These are phyloP conservation scores for Aspergillus viridinutans DNA, from an alignment of 2,329 filamentous ascomycete genomes.

Conservation along the genomic window DNA sequence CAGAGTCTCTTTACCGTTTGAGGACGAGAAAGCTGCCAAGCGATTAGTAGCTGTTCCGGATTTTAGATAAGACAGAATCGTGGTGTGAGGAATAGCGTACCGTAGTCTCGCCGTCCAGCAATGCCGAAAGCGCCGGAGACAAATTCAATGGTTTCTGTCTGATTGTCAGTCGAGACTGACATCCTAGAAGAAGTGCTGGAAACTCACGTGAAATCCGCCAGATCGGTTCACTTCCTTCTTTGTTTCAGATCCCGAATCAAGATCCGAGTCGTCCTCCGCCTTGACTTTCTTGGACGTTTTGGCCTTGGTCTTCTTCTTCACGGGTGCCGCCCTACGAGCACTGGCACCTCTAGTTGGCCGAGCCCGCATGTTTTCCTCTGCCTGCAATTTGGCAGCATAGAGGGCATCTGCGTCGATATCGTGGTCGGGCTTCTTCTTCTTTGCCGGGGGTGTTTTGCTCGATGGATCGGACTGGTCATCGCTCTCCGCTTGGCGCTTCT, in stretches of 20 bases:
- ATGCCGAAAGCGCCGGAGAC: conserved; percentile 41
- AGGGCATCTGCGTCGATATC: conserved; percentile 77
- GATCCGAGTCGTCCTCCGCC: conserved; percentile 74
- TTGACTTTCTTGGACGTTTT: conserved; percentile 66
- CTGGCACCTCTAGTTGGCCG: conserved; percentile 73
- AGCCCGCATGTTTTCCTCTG: conserved; percentile 77
- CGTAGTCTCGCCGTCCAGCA: conserved; percentile 42
- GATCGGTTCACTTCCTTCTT: conserved; percentile 68
- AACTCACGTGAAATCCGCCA: conserved; percentile 77
- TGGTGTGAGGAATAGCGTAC: conserved; percentile 26
- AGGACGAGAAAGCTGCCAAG: conserved; percentile 72
- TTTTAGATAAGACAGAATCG: not conserved
- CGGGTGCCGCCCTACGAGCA: conserved; percentile 53
- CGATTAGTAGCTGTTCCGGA: conserved; percentile 15
- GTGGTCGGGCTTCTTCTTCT: conserved; percentile 60
- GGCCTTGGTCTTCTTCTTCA: conserved; percentile 59
- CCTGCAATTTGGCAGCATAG: conserved; percentile 82
- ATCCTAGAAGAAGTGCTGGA: not conserved
- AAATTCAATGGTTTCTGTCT: conserved; percentile 44
- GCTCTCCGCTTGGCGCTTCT: conserved; percentile 41
- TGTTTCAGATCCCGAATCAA: conserved; percentile 58
- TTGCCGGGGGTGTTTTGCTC: conserved; percentile 43
- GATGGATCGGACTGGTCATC: conserved; percentile 37
- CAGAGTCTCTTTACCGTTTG: conserved; percentile 96
- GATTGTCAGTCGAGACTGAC: not conserved